Evolutionary conservation across 371 early-diverging fungal species (phyloP).

Genomic region (Basidiobolus meristosporus): DNA sequence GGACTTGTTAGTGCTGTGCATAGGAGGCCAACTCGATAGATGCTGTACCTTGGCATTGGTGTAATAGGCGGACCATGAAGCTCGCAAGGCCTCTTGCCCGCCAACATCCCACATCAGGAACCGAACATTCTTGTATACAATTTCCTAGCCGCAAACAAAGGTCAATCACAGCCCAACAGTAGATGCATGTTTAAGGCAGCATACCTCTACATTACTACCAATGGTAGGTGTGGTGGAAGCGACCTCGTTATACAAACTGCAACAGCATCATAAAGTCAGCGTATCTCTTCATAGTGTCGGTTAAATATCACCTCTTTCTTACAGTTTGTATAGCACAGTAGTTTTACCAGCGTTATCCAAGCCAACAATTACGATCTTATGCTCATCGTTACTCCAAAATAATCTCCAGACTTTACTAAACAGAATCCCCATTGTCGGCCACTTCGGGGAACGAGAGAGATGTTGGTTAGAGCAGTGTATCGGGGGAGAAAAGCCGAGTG

Average conservation of each 20-base stretch:
- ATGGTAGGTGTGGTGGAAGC: conserved; percentile 57
- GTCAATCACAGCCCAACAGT: no score
- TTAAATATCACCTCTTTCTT: conserved; percentile 6
- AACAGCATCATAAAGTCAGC: neutral
- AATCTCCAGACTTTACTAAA: conserved; percentile 16
- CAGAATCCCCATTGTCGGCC: conserved; percentile 13
- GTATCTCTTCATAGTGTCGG: neutral
- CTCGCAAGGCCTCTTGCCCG: conserved; percentile 46
- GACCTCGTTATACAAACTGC: conserved; percentile 42
- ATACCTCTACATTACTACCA: conserved; percentile 44
- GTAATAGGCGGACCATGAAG: conserved; percentile 57
- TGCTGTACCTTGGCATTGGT: conserved; percentile 27
- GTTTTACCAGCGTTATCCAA: conserved; percentile 57
- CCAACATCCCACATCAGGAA: conserved; percentile 67
- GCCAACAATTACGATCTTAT: conserved; percentile 40
- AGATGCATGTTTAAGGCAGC: neutral
- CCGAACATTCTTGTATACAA: conserved; percentile 47
- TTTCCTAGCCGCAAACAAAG: no score
- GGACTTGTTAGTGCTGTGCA: neutral
- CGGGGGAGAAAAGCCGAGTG: no score
- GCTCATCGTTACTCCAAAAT: conserved; percentile 17
- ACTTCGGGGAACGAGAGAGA: no score
- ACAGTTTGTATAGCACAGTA: conserved; percentile 31
- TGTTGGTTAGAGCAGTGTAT: no score
- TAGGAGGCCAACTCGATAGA: neutral